Evolutionary conservation across 2,329 filamentous ascomycete species (phyloP).

Genomic region (Chrysosporium keratinophilum): DNA sequence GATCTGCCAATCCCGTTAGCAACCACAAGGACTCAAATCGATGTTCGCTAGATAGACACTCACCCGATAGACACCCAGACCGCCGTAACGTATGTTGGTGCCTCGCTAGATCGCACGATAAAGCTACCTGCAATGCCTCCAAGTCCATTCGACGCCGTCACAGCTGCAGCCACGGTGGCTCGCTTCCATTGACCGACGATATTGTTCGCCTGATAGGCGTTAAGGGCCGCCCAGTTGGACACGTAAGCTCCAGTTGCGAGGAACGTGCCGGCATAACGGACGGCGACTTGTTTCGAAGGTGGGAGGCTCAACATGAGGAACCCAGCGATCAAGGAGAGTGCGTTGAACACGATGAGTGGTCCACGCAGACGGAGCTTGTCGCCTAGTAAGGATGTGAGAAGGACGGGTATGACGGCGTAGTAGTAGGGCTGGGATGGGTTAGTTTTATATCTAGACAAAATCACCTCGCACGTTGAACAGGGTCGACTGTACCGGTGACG

Average conservation of each 20-base stretch:
- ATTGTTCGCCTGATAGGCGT: conserved; percentile 54
- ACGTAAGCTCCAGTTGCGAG: conserved; percentile 59
- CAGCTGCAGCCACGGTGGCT: conserved; percentile 50
- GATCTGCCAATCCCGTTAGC: conserved; percentile 29
- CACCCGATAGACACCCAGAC: conserved; percentile 56
- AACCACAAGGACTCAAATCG: not conserved
- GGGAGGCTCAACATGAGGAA: conserved; percentile 57
- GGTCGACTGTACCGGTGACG: conserved; percentile 41
- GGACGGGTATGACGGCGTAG: conserved; percentile 53
- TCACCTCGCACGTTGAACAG: not conserved
- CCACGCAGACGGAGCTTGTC: conserved; percentile 52
- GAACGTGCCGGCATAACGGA: conserved; percentile 55
- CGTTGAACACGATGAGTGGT: conserved; percentile 56
- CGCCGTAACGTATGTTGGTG: conserved; percentile 53
- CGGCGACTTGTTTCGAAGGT: conserved; percentile 42
- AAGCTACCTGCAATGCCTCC: conserved; percentile 57
- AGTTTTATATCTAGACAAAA: not conserved
- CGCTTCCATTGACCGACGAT: conserved; percentile 56
- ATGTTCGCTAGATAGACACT: conserved; percentile 5
- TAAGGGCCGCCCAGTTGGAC: conserved; percentile 58
- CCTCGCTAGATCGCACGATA: conserved; percentile 52
- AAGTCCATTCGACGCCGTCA: conserved; percentile 52
- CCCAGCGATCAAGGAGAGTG: conserved; percentile 49
- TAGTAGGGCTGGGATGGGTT: conserved; percentile 47
- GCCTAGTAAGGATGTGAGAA: conserved; percentile 52